phyloP scores from a whole-genome alignment of 441 rosid species.

The Arabidopsis lyrata region DNA sequence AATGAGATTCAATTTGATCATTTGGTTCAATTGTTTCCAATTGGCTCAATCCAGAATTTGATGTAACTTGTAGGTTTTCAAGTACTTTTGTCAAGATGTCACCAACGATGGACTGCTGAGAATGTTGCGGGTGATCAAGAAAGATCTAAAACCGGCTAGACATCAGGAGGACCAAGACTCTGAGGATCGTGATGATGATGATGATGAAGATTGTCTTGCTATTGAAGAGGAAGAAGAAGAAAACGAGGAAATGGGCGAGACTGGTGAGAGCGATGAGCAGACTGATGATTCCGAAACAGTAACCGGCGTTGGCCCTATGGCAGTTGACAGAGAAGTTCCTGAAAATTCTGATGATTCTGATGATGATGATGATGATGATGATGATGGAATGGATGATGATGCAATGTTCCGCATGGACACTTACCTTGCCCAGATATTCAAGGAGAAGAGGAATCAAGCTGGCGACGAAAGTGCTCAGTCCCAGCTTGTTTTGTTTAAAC shows the following conservation, averaged over 20 bases:
- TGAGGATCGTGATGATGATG: constrained; percentile 70
- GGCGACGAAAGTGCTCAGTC: constrained; percentile 93
- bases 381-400: constrained; percentile 95
- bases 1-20: constrained; percentile 16
- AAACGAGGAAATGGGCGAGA: constrained; percentile 74
- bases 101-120: constrained; percentile 77
- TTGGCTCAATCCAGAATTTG: constrained; percentile 11
- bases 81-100: constrained; percentile 75
- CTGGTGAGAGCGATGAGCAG: constrained; percentile 79
- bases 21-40: constrained; percentile 13
- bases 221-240: constrained; percentile 95
- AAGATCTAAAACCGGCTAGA: constrained; percentile 89
- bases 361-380: constrained; percentile 90
- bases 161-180: constrained; percentile 62
- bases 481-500: constrained; percentile 90
- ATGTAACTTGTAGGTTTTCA: constrained; percentile 71
- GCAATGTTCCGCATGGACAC: constrained; percentile 98
- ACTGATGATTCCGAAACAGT: constrained; percentile 82
- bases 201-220: constrained; percentile 76
- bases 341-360: constrained; percentile 82
- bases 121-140: constrained; percentile 89
- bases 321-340: constrained; percentile 51
- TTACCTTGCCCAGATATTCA: constrained; percentile 87
- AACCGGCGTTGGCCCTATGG: constrained; percentile 51
- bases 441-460: constrained; percentile 87